Conservation (phyloP, 2,329 filamentous ascomycete genomes). For the Blumeriella jaapii region DNA sequence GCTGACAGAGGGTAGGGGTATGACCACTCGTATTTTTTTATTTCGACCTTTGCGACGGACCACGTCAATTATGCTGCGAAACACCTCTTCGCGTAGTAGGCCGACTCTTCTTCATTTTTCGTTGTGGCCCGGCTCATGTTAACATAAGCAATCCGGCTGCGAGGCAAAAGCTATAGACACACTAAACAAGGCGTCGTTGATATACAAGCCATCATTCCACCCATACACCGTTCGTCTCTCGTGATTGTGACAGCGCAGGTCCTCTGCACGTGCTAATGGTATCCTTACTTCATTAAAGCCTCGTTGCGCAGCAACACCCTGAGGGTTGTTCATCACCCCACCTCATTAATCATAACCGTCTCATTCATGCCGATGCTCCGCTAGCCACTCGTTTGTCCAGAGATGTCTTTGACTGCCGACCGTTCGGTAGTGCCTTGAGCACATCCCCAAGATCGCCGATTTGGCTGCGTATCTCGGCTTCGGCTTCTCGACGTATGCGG, state of each 20-base stretch:
- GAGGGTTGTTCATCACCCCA: conserved; percentile 13
- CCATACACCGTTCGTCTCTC: neutral
- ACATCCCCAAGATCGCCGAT: conserved; percentile 17
- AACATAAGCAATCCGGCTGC: conserved; percentile 16
- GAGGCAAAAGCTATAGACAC: conserved; percentile 21
- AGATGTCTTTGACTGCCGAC: conserved; percentile 16
- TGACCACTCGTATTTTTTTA: conserved; percentile 97
- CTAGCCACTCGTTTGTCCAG: conserved; percentile 40
- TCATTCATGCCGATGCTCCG: conserved; percentile 11
- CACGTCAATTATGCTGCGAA: conserved; percentile 89
- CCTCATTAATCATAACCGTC: conserved; percentile 19
- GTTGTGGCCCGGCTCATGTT: conserved; percentile 13
- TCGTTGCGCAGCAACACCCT: conserved; percentile 18
- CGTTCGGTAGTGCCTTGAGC: conserved; percentile 6
- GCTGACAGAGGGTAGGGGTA: conserved; percentile 48
- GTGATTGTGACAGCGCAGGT: neutral
- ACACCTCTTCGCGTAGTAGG: conserved; percentile 53
- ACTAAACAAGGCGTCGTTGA: too few species aligned
- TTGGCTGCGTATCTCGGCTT: conserved; percentile 35
- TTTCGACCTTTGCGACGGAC: conserved; percentile 80
- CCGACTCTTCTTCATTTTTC: conserved; percentile 10
- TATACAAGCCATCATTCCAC: neutral
- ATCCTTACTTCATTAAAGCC: conserved; percentile 8
- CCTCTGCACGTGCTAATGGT: conserved; percentile 9
- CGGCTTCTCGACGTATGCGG: conserved; percentile 58